Base-by-base conservation (phyloP, 2,329 filamentous ascomycete genomes). In the Scytalidium lignicola region DNA sequence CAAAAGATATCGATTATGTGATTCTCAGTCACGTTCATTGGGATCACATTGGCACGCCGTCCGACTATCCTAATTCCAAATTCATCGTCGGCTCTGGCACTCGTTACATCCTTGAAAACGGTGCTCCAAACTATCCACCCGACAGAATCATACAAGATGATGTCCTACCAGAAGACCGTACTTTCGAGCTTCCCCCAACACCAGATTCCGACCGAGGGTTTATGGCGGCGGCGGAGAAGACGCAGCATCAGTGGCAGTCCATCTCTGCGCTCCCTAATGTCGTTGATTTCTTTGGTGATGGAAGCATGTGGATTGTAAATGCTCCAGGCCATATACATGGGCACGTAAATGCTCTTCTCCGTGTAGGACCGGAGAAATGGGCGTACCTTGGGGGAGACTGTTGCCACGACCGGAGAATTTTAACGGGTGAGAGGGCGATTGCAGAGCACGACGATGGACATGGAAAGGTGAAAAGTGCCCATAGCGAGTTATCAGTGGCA, bases 21-120 rank as follows among this genome's bases (percentile, higher is more conserved):
- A 28, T 81, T 7, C 60, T 79, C 1, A 75, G 71, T 54, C 79
- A 82, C 51, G 68, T 77, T 0, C 78, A 82, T 55, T 80, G 75
- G 69, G 78, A 82, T 55, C 79, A 82, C 52, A 68, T 75, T 32
- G 79, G 78, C n/a, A 78, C 75, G 3, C 74, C 77, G 0, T 62
- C 66, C 1, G 75, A 80, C 55, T 82, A 79, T 53, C 51, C 67
- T 0, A 61, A 65, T 12, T 67, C 75, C 0, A 65, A 66, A 2
- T 79, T 82, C 53, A 55, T 76, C 3, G 72, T 81, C 9, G 79
- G 79, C 0, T 64, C 67, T 3, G 74, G 74, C 4, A 71, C 72
- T 0, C 54, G 71, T 17, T 54, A 70, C 32, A 58, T 78, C 1
- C 60, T 78, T 12, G 57, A 39, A 9, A 47, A 52, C 32, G 55